Evolutionary conservation across 306 rosid genomes (phyloP), one percentile per base, ranked within the genome.

Genomic region (Styphnolobium japonicum): DNA sequence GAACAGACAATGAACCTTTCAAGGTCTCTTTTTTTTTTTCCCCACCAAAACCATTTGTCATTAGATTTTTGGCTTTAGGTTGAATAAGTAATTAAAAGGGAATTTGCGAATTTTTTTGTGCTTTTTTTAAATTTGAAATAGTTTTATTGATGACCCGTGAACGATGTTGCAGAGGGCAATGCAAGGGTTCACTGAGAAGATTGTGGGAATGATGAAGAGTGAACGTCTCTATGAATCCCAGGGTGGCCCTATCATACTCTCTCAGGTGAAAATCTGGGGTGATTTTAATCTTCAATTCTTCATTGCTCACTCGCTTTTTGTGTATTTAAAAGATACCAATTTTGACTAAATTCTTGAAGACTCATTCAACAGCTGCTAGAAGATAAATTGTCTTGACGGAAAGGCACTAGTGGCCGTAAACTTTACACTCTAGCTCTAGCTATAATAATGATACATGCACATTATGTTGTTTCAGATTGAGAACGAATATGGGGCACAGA

Each of bases 1-100:
- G 99, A 88, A 93, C 97, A 76, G 98, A 96, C 85, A 96, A 96
- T 83, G 97, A 91, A 83, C 98, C 99, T 78, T 96, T 96, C 86
- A 96, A 96, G 97, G 99, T 96, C 64, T 56, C 19, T 4, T 56
- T 63, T 68, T 10, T 51, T n/a, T 56, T 80, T 33, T n/a, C 60
- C n/a, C 42, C 19, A 12, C 29, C 21, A 23, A 29, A 76, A 16
- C 42, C 69, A 53, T 18, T n/a, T 55, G 46, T 31, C n/a, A 4
- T 75, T 55, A 56, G 11, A 16, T 55, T 22, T 46, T 67, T 65
- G 25, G 43, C 73, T 39, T 51, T 39, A 39, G 55, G 25, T 72
- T 64, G 33, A 33, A n/a, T 37, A 18, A 18, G 15, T 27, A 23
- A 39, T 36, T 45, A n/a, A 7, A 2, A 19, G 11, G 25, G 40